Percentiles rank a stretch among this genome's conserved stretches.
phyloP scores from a whole-genome alignment of 257 asterid species.

The Fraxinus excelsior region DNA sequence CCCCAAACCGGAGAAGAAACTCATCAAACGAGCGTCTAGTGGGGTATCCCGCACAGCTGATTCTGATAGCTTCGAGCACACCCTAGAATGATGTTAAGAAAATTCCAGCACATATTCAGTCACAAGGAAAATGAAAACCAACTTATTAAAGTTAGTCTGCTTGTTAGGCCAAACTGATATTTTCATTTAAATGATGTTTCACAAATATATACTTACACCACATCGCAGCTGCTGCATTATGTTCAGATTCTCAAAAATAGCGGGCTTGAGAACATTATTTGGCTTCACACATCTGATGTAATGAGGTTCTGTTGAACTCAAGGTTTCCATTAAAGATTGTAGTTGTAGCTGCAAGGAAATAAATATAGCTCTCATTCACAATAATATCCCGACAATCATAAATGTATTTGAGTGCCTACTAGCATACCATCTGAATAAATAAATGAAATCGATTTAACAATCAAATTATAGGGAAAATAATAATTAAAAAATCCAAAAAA shows the following conservation, averaged over 20 bases:
- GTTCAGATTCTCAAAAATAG: slow-evolving; percentile 86
- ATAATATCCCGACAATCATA: slow-evolving; percentile 19
- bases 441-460: not conserved
- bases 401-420: slow-evolving; percentile 14
- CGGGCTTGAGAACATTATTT: slow-evolving; percentile 87
- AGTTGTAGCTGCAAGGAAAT: slow-evolving; percentile 81
- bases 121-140: not conserved
- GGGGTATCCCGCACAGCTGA: slow-evolving; percentile 99
- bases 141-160: not conserved
- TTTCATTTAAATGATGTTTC: slow-evolving; percentile 14
- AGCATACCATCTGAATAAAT: not conserved
- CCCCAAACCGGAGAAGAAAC: slow-evolving; percentile 98
- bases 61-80: slow-evolving; percentile 68
- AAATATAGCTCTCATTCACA: slow-evolving; percentile 10
- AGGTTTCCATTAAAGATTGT: slow-evolving; percentile 96
- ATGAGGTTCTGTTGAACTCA: slow-evolving; percentile 94
- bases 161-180: not conserved
- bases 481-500: not conserved
- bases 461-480: not conserved
- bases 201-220: slow-evolving; percentile 79
- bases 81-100: not conserved
- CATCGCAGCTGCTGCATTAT: slow-evolving; percentile 95
- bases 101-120: slow-evolving; percentile 1
- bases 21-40: slow-evolving; percentile 96
- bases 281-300: slow-evolving; percentile 99